Base-by-base conservation (phyloP, 2,329 filamentous ascomycete species). In the Sporothrix pseudoabietina region DNA sequence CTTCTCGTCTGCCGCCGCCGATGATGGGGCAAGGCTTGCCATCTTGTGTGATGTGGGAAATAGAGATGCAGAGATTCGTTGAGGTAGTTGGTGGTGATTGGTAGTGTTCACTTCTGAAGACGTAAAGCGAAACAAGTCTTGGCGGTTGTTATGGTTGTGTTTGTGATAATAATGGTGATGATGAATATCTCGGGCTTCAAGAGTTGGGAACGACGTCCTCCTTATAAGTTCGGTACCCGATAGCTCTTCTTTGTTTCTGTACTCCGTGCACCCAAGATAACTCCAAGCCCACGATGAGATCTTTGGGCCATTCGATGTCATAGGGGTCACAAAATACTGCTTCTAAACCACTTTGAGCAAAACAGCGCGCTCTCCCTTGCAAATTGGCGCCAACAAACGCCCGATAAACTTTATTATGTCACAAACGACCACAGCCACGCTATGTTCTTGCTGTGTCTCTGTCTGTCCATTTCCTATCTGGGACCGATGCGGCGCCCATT, bases 281-380 rank as follows among this genome's bases (percentile, higher is more conserved):
- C 22, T 55, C 22, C 52, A 22, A 7, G 10, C 39, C 16, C 61
- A 2, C 26, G 39, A 41, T 30, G 39, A 2, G 26, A 47, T 26
- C 52, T n/a, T 63, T 22, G 35, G 9, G 5, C 19, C 61, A 30
- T 47, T 47, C 39, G n/a, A 44, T 47, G 61, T 47, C 61, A 66
- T 16, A 22, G 30, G 5, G 16, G 61, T 30, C 61, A 66, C 3
- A 30, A 47, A 12, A 16, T n/a, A 47, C 16, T 30, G 61, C 61
- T 66, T 66, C 61, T 66, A 44, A 47, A 7, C 61, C 61, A n/a
- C 12, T 66, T 66, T 41, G 61, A 66, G 61, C 39, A 66, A 30
- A 44, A 47, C 61, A 66, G 4, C 22, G 61, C 39, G 39, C 61
- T 47, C 61, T 65, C 39, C 22, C n/a, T 30, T 14, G 35, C 12